Evolutionary conservation across 75 land plant species (phyloP).

Genomic region (Gnetum montanum): DNA sequence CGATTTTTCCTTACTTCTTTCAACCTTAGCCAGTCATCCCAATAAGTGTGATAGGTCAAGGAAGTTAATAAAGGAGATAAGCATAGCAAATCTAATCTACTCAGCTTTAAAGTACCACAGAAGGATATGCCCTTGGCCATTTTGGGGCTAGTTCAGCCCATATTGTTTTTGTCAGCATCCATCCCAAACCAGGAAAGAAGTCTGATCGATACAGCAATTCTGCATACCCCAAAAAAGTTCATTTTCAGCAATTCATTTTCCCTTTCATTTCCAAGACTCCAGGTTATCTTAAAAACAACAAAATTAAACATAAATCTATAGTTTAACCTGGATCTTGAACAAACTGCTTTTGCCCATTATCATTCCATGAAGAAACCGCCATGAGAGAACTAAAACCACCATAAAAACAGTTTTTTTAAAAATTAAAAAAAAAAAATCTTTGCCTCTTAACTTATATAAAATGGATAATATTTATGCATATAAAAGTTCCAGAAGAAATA

Average conservation of each 20-base stretch:
- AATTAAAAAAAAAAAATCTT: neutral
- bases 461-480: too few species aligned
- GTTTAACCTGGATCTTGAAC: constrained; percentile 89
- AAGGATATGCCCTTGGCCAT: constrained; percentile 99
- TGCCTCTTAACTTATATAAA: too few species aligned
- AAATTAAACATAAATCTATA: too few species aligned
- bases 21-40: constrained; percentile 99
- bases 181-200: constrained; percentile 99
- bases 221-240: constrained; percentile 16
- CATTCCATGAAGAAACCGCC: constrained; percentile 99
- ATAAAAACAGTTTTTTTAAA: neutral
- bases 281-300: too few species aligned
- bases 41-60: constrained; percentile 74
- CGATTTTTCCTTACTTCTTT: constrained; percentile 76
- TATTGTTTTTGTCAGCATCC: constrained; percentile 78
- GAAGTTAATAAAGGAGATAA: constrained; percentile 10
- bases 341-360: constrained; percentile 96
- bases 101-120: neutral
- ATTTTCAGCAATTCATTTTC: too few species aligned
- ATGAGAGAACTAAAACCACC: constrained; percentile 60
- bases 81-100: neutral
- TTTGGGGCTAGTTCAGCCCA: constrained; percentile 95
- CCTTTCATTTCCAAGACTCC: too few species aligned
- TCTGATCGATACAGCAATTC: constrained; percentile 90
- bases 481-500: too few species aligned